These are phyloP conservation scores for Lactarius trivialis DNA, from an alignment of 768 basidiomycete species.

Conservation along the genomic window DNA sequence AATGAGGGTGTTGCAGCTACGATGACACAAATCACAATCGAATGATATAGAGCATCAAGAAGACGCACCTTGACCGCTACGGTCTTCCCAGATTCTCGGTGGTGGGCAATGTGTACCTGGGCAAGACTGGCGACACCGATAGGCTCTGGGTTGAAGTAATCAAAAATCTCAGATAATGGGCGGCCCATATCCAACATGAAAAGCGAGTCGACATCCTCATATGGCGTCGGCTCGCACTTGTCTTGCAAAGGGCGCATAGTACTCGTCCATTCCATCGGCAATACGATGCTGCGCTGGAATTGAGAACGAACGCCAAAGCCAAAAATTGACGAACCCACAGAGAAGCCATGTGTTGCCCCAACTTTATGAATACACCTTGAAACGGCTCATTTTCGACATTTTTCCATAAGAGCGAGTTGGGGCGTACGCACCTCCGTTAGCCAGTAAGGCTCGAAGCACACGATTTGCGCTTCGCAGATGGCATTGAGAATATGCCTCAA, in stretches of 20 bases:
- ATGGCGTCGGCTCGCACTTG: conserved; percentile 84
- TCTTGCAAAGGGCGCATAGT: conserved; percentile 72
- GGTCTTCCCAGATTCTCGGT: conserved; percentile 58
- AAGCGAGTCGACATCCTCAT: conserved; percentile 67
- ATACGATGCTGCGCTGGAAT: conserved; percentile 36
- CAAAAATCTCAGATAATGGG: conserved; percentile 68
- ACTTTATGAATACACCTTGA: conserved; percentile 75
- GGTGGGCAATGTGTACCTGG: conserved; percentile 84
- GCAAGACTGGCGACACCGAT: conserved; percentile 95
- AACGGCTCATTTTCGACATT: conserved; percentile 3
- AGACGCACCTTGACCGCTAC: conserved; percentile 79
- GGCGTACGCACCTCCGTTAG: conserved; percentile 68
- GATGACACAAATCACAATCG: conserved; percentile 15
- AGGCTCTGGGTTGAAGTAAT: conserved; percentile 78
- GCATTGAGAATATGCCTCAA: conserved; percentile 62
- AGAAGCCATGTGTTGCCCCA: conserved; percentile 85
- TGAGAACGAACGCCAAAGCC: conserved; percentile 24
- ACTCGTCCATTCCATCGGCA: conserved; percentile 59
- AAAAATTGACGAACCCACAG: conserved; percentile 34
- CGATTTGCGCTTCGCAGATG: conserved; percentile 78
- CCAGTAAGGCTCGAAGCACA: conserved; percentile 75
- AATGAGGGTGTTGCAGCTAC: conserved; percentile 85
- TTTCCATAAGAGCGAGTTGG: background rate
- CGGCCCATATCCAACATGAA: conserved; percentile 75
- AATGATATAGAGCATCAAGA: background rate